Conservation (phyloP, 2,329 filamentous ascomycete species). For the Domatiomyces globalis region DNA sequence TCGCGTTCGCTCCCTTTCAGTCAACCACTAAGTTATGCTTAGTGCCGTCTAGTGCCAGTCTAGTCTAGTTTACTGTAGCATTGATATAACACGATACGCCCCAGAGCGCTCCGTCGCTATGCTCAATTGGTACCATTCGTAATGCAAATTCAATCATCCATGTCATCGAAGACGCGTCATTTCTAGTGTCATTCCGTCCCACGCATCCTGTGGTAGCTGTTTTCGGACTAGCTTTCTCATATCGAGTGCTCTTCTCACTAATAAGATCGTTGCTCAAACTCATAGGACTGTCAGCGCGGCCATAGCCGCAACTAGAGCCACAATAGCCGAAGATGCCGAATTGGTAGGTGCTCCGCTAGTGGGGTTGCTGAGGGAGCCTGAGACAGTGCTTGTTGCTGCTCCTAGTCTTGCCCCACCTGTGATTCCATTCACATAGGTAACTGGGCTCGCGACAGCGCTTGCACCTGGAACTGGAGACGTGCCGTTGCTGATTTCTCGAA, state of each 20-base stretch:
- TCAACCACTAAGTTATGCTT: no score
- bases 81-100: no score
- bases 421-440: constrained; percentile 11
- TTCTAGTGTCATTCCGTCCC: background rate
- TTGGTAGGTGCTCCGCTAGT: constrained; percentile 3
- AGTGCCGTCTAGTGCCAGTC: no score
- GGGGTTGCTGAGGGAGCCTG: background rate
- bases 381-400: constrained; percentile 6
- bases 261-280: background rate
- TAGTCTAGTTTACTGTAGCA: no score
- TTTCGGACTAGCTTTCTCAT: background rate
- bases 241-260: background rate
- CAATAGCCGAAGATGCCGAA: constrained; percentile 1
- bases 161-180: background rate
- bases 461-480: constrained; percentile 38
- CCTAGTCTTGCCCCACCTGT: constrained; percentile 9
- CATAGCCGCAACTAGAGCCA: constrained; percentile 4
- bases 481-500: constrained; percentile 41
- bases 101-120: background rate
- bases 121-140: background rate
- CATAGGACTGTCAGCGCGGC: background rate
- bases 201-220: no score
- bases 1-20: no score
- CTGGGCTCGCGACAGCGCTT: constrained; percentile 21
- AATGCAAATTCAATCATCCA: background rate